Conservation (phyloP, 2,329 filamentous ascomycete species). For the Byssothecium circinans region DNA sequence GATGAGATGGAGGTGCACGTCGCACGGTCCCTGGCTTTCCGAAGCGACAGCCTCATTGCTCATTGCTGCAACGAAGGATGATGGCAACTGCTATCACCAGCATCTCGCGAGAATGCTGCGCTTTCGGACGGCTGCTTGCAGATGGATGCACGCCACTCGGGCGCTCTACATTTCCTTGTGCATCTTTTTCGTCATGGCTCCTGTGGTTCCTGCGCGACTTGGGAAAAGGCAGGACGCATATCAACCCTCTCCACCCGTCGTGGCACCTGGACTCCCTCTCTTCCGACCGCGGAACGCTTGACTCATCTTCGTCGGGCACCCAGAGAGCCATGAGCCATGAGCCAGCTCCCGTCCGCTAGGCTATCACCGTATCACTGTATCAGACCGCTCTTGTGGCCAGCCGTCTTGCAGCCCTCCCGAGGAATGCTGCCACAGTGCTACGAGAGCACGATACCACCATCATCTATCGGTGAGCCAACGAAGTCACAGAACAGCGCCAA, state of each 20-base stretch:
- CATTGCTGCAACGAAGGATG: conserved; percentile 23
- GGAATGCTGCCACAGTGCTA: conserved; percentile 16
- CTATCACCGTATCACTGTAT: conserved; percentile 4
- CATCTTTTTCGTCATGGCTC: conserved; percentile 10
- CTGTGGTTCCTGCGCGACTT: background rate
- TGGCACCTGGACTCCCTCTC: background rate
- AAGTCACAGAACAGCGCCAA: conserved; percentile 23
- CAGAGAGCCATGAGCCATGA: no score
- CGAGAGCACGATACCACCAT: conserved; percentile 22
- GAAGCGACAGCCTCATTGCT: conserved; percentile 26
- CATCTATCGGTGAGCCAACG: conserved; percentile 34
- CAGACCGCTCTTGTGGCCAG: conserved; percentile 33
- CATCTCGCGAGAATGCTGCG: background rate
- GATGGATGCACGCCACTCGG: conserved; percentile 11
- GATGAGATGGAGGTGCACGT: conserved; percentile 11
- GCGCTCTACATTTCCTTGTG: conserved; percentile 21
- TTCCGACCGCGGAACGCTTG: background rate
- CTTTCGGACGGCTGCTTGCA: conserved; percentile 28
- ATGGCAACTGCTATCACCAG: conserved; percentile 5
- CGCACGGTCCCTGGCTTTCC: conserved; percentile 4
- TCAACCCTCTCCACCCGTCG: background rate
- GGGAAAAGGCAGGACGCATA: no score
- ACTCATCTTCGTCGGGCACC: background rate
- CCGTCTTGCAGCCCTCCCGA: conserved; percentile 8
- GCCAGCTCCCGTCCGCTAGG: no score